These are phyloP conservation scores for Aspergillus asperescens DNA, from an alignment of 495 filamentous ascomycete genomes.

Conservation along the genomic window DNA sequence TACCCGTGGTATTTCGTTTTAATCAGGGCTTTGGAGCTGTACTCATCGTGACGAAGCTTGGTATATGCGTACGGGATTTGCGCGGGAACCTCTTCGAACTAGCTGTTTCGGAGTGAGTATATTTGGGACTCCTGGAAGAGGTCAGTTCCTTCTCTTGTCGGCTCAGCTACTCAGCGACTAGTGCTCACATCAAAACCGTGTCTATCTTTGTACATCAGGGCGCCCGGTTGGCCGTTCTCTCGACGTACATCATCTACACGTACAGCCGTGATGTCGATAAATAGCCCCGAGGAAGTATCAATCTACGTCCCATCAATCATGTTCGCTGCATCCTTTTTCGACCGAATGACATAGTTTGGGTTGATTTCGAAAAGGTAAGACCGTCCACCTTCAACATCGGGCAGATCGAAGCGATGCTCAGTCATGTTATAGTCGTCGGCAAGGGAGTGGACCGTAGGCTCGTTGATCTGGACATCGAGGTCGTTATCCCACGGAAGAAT, in stretches of 20 bases:
- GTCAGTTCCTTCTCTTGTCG: conserved; percentile 10
- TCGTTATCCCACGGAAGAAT: conserved; percentile 63
- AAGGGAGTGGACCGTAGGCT: conserved; percentile 51
- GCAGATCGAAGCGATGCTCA: conserved; percentile 48
- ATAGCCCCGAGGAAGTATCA: conserved; percentile 54
- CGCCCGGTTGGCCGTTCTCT: conserved; percentile 28
- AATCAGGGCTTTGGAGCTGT: conserved; percentile 60
- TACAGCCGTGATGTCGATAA: conserved; percentile 59
- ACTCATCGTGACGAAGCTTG: conserved; percentile 68
- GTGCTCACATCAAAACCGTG: conserved; percentile 47
- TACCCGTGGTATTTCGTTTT: conserved; percentile 59
- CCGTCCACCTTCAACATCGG: conserved; percentile 35
- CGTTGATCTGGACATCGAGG: conserved; percentile 55
- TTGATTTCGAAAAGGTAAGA: conserved; percentile 57
- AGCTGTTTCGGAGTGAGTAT: conserved; percentile 70
- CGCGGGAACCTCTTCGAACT: conserved; percentile 71
- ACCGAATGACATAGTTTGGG: conserved; percentile 49
- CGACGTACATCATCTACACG: conserved; percentile 39
- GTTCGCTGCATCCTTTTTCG: conserved; percentile 44
- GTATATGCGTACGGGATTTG: conserved; percentile 73
- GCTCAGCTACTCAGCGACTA: background rate
- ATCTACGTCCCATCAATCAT: conserved; percentile 60
- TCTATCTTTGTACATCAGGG: conserved; percentile 53
- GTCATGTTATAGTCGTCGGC: conserved; percentile 61
- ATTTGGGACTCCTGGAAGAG: conserved; percentile 54